Base-by-base conservation (phyloP, 192 early-diverging fungal genomes). In the Umbelopsis sp. region DNA sequence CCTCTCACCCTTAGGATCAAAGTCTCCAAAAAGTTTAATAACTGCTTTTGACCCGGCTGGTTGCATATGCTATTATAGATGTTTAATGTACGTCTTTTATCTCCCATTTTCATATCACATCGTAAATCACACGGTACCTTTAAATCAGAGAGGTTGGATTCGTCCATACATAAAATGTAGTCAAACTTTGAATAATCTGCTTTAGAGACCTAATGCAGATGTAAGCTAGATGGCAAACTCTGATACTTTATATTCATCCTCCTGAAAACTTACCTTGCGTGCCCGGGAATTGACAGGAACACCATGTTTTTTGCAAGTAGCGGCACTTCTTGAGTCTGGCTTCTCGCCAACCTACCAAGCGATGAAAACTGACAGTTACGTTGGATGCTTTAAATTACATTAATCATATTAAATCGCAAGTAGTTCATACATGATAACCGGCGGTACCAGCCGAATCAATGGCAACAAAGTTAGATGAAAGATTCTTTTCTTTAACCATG, bases 131-230 rank as follows among this genome's bases (percentile, higher is more conserved):
- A 6, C 2, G 29, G 26, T 78, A 80, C 72, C 72, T 84, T 75
- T 45, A 93, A 68, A 73, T 94, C 85, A 4, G 70, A 44, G 34
- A 95, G 74, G 77, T 96, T 96, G 59, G 86, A 83, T 31, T 89
- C 82, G 71, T 98, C 97, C 95, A 97, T 97, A 79, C 93, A 95
- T 24, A 99, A 84, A 56, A 99, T 90, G 67, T 92, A 91, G 68
- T 96, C 92, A 62, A 93, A 99, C 3, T 80, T 45, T 2, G 65
- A 38, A 79, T 92, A 97, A 71, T 99, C 90, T 0, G 68, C 53
- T 9, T 69, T 70, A 12, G 51, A 45, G 14, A 87, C 78, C 85
- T 84, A 45, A 7, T 29, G 16, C 4, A 17, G 12, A 62, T 31
- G 17, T 17, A 62, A 2, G 11, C 26, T 20, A 31, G 2, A 45